Evolutionary conservation across 495 filamentous ascomycete species (phyloP).

Genomic region (Mytilinidion resinicola): DNA sequence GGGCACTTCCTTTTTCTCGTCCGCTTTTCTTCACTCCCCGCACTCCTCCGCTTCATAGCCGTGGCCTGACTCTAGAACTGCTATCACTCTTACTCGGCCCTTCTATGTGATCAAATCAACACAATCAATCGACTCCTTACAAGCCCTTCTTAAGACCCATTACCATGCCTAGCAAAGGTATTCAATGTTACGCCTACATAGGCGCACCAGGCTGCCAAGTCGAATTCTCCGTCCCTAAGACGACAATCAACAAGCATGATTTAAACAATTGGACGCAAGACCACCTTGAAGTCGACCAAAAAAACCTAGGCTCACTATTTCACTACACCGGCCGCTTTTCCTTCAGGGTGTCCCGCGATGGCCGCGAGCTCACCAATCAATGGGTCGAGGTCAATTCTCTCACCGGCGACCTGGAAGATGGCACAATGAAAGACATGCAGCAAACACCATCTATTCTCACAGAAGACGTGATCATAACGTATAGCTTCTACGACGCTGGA

Average conservation of each 20-base stretch:
- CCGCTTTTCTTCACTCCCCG: no score
- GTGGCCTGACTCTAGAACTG: no score
- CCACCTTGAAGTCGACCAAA: slow-evolving; percentile 44
- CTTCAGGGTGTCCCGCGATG: slow-evolving; percentile 41
- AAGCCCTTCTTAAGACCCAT: not conserved
- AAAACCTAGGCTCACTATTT: slow-evolving; percentile 40
- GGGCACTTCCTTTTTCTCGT: no score
- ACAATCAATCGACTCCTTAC: no score
- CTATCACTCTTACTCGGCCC: no score
- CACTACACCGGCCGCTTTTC: slow-evolving; percentile 44
- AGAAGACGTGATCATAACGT: slow-evolving; percentile 40
- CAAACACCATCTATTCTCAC: slow-evolving; percentile 40
- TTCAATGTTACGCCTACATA: slow-evolving; percentile 45
- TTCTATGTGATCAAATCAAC: no score
- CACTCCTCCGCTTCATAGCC: no score
- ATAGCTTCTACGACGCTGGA: slow-evolving; percentile 50
- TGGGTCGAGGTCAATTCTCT: slow-evolving; percentile 44
- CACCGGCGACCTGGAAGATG: slow-evolving; percentile 42
- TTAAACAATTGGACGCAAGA: slow-evolving; percentile 36
- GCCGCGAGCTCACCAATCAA: slow-evolving; percentile 24
- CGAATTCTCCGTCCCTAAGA: slow-evolving; percentile 43
- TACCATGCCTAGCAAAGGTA: slow-evolving; percentile 47
- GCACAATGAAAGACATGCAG: slow-evolving; percentile 44
- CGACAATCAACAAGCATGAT: slow-evolving; percentile 31
- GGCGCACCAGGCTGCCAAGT: slow-evolving; percentile 40